Evolutionary conservation across 2,329 filamentous ascomycete species (phyloP).

Genomic region (Mycosphaerella arachidis): DNA sequence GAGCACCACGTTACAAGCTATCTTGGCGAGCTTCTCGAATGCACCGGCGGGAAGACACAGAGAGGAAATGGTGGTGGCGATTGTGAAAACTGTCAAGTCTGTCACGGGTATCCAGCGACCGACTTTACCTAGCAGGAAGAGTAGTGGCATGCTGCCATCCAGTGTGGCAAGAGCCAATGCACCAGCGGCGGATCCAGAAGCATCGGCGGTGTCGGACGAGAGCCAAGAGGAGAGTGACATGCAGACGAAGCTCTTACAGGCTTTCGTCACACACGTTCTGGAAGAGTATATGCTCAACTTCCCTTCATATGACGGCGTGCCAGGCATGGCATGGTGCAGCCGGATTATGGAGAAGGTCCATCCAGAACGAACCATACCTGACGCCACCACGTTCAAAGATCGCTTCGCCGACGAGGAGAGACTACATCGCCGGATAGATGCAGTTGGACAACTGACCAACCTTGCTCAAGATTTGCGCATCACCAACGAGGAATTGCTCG

Average conservation of each 20-base stretch:
- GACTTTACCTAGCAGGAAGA: slow-evolving; percentile 55
- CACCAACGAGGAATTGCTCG: slow-evolving; percentile 45
- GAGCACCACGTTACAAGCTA: slow-evolving; percentile 68
- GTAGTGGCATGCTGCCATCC: slow-evolving; percentile 38
- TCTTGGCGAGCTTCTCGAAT: slow-evolving; percentile 62
- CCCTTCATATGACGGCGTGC: slow-evolving; percentile 41
- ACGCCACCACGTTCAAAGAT: slow-evolving; percentile 57
- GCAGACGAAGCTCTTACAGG: slow-evolving; percentile 62
- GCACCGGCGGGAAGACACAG: slow-evolving; percentile 43
- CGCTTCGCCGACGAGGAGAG: slow-evolving; percentile 61
- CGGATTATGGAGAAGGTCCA: slow-evolving; percentile 65
- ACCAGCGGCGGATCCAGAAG: slow-evolving; percentile 55
- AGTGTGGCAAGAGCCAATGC: slow-evolving; percentile 22
- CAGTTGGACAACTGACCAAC: slow-evolving; percentile 69
- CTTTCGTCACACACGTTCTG: slow-evolving; percentile 72
- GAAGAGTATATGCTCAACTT: slow-evolving; percentile 66
- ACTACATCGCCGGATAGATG: slow-evolving; percentile 58
- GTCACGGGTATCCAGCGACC: slow-evolving; percentile 65
- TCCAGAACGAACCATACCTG: slow-evolving; percentile 60
- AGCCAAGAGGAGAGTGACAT: slow-evolving; percentile 55
- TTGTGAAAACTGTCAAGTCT: slow-evolving; percentile 66
- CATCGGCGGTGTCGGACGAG: slow-evolving; percentile 38
- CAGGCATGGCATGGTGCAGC: slow-evolving; percentile 48
- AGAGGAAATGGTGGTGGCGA: slow-evolving; percentile 63
- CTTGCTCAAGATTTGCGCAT: slow-evolving; percentile 57